A percentile compares a stretch with the other conserved stretches of the same genome.
These are phyloP conservation scores for Dendrocalamus sinicus DNA, from an alignment of 176 grass and related monocot species.

Conservation along the genomic window DNA sequence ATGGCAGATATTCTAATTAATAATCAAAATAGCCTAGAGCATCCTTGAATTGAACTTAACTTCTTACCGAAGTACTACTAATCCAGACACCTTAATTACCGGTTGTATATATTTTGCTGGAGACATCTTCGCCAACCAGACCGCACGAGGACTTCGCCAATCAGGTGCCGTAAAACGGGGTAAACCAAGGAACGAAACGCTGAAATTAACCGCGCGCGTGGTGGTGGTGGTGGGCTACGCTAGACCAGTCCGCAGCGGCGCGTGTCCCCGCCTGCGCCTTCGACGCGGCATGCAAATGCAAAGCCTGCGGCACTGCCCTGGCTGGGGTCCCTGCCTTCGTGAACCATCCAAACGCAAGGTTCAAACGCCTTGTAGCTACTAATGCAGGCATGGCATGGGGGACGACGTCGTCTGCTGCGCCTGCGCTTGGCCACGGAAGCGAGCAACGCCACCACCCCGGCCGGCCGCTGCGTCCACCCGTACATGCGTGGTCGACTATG, in stretches of 20 bases:
- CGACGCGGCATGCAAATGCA: slow-evolving; percentile 33
- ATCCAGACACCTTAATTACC: not conserved
- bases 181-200: not conserved
- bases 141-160: not conserved
- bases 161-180: not conserved
- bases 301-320: slow-evolving; percentile 34
- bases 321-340: slow-evolving; percentile 14
- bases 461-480: not conserved
- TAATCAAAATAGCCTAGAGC: not conserved
- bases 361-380: slow-evolving; percentile 19
- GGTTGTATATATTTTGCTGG: not conserved
- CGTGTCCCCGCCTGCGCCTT: not conserved
- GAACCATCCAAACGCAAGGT: slow-evolving; percentile 42
- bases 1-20: not conserved
- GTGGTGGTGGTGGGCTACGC: not conserved
- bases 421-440: slow-evolving; percentile 8
- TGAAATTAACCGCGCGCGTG: not conserved
- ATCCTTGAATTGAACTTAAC: not conserved
- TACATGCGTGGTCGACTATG: not conserved
- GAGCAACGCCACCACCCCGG: not conserved
- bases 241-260: not conserved
- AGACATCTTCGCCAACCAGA: not conserved
- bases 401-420: not conserved
- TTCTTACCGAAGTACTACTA: not conserved
- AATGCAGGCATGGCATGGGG: not conserved